These are phyloP conservation scores for Rhizoclosmatium sp. DNA, from an alignment of 192 early-diverging fungal species.

Conservation along the genomic window DNA sequence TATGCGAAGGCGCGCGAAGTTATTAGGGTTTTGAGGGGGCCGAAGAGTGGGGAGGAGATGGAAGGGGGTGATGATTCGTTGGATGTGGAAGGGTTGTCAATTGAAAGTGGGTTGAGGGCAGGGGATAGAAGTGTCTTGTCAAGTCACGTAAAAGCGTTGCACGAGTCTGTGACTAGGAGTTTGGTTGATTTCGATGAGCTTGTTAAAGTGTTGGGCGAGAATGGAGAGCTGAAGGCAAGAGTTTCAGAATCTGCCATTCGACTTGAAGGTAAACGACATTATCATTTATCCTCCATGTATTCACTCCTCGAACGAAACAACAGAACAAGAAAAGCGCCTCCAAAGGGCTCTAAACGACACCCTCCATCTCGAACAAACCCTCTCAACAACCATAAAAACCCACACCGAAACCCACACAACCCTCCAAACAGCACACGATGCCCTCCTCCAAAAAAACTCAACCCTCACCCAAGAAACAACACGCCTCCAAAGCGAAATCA, in stretches of 20 bases:
- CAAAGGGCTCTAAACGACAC: background rate
- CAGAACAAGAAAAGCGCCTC: constrained; percentile 26
- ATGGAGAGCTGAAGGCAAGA: background rate
- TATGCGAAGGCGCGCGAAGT: constrained; percentile 28
- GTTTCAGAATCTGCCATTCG: background rate
- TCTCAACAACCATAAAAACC: background rate
- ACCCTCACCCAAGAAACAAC: constrained; percentile 2
- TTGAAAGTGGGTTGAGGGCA: background rate
- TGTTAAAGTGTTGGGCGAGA: constrained; percentile 17
- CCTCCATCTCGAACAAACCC: constrained; percentile 3
- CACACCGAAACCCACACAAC: background rate
- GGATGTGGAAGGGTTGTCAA: constrained; percentile 13
- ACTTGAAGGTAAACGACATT: background rate
- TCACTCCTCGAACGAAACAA: background rate
- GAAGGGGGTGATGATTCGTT: background rate
- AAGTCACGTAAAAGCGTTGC: constrained; percentile 15
- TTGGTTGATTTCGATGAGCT: constrained; percentile 29
- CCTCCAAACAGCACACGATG: background rate
- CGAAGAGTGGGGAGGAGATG: background rate
- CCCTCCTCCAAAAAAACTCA: background rate
- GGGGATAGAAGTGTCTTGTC: background rate
- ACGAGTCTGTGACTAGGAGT: constrained; percentile 1
- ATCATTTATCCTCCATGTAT: background rate
- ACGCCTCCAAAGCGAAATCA: background rate
- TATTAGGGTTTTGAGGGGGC: constrained; percentile 5